A percentile compares a stretch with the other conserved stretches of the same genome.
Evolutionary conservation across 1,139 yeast species (phyloP).

Genomic region (Debaryomyces psychrophilus): DNA sequence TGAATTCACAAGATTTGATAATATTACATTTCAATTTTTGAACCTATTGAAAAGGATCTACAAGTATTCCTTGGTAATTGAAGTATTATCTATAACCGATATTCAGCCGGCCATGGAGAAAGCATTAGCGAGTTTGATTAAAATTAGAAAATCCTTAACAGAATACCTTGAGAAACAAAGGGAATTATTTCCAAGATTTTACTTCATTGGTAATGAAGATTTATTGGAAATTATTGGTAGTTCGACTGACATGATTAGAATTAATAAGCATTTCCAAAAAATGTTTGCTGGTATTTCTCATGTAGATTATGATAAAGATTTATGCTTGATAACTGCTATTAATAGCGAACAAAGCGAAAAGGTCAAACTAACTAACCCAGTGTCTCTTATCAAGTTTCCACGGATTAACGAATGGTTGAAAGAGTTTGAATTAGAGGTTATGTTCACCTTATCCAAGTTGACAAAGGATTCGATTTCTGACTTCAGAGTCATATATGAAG

Average conservation of each 20-base stretch:
- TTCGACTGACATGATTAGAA: slow-evolving; percentile 48
- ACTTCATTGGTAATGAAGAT: slow-evolving; percentile 90
- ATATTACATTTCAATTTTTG: slow-evolving; percentile 63
- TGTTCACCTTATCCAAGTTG: slow-evolving; percentile 46
- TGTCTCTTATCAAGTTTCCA: slow-evolving; percentile 47
- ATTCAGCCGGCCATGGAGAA: slow-evolving; percentile 47
- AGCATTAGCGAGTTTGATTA: slow-evolving; percentile 52
- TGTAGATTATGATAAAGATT: slow-evolving; percentile 43
- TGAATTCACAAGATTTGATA: slow-evolving; percentile 70
- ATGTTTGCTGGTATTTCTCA: slow-evolving; percentile 70
- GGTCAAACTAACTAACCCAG: slow-evolving; percentile 46
- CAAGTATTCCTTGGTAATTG: slow-evolving; percentile 57
- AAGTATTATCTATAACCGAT: slow-evolving; percentile 57
- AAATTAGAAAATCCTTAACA: slow-evolving; percentile 67
- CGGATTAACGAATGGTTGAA: slow-evolving; percentile 66
- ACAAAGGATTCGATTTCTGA: slow-evolving; percentile 14
- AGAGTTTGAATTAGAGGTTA: slow-evolving; percentile 58
- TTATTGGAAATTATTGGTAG: slow-evolving; percentile 81
- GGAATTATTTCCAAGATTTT: slow-evolving; percentile 76
- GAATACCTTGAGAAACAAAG: slow-evolving; percentile 85
- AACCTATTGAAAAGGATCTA: slow-evolving; percentile 54
- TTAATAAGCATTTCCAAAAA: slow-evolving; percentile 67
- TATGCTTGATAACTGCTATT: slow-evolving; percentile 48
- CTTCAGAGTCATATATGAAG: slow-evolving; percentile 17
- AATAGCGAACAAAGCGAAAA: slow-evolving; percentile 67